Evolutionary conservation across 176 grass and related monocot species (phyloP), one percentile per base, ranked within the genome.

Genomic region (Rhynchospora tenuis): DNA sequence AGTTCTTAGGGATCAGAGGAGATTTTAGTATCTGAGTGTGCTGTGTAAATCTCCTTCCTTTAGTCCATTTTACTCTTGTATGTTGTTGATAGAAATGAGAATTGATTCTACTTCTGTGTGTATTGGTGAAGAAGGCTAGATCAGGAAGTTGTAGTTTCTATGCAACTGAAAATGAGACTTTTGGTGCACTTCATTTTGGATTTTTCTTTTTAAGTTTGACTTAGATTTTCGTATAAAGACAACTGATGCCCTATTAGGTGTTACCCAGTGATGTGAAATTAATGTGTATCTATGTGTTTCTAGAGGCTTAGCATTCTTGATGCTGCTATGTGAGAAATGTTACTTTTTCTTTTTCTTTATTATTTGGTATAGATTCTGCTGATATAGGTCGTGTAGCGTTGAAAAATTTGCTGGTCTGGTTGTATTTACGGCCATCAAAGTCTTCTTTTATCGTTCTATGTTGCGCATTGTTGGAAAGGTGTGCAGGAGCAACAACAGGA

Each of bases 1-100:
- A 73, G 61, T 43, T 64, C n/a, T 43, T 76, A 80, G 75, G 64
- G 54, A 68, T 47, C 26, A 75, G 73, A 26, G 19, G 59, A 82
- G 43, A 82, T 81, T 74, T 15, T 81, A 46, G 56, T 60, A 28
- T 61, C 38, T 11, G 23, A 46, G 56, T 45, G 55, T 17, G 23
- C 71, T 51, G 5, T 51, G 17, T 80, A 43, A 43, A 80, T 80
- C 52, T 52, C 20, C 20, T 79, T 57, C 9, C 74, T 79, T 58
- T 42, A 20, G 54, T 42, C 46, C 4, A 51, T 52, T 52, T 74
- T 51, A 50, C 71, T 73, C 20, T 27, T 76, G 26, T 56, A 56
- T 77, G 24, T 77, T 7, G 24, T 56, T 77, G 48, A 56, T 33
- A 52, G 71, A 74, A 74, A 2, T 27, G 45, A 52, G 46, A 74